These are phyloP conservation scores for Dalechampia spathulata DNA, from an alignment of 441 rosid species.

Conservation along the genomic window DNA sequence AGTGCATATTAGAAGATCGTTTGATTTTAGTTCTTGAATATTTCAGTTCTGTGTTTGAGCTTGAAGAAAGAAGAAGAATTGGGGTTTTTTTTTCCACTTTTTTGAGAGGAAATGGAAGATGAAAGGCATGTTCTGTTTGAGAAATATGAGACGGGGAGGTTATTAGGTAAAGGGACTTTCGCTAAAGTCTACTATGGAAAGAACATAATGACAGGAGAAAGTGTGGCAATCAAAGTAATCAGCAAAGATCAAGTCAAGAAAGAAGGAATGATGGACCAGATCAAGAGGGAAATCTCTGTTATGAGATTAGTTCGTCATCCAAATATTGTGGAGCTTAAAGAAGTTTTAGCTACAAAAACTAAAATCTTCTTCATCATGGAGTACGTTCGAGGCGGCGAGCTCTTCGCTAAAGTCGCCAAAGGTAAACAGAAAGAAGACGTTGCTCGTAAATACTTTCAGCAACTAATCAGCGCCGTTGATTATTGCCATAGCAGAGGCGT, in stretches of 20 bases:
- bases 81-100: neutral
- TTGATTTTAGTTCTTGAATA: neutral
- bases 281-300: constrained; percentile 69
- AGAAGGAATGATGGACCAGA: constrained; percentile 74
- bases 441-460: constrained; percentile 72
- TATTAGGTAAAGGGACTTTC: constrained; percentile 74
- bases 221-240: constrained; percentile 67
- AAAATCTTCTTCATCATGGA: constrained; percentile 80
- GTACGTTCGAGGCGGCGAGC: constrained; percentile 74
- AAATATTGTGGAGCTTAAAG: constrained; percentile 56
- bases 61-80: neutral
- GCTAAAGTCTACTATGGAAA: constrained; percentile 67
- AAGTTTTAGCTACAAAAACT: constrained; percentile 66
- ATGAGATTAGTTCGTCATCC: constrained; percentile 73
- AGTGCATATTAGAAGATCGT: neutral
- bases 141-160: constrained; percentile 70
- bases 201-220: constrained; percentile 34
- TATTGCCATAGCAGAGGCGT: constrained; percentile 85
- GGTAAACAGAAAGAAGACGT: constrained; percentile 63
- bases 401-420: constrained; percentile 52
- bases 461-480: constrained; percentile 66
- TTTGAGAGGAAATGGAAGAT: constrained; percentile 24
- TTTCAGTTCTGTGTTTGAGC: neutral
- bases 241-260: constrained; percentile 55
- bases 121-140: constrained; percentile 42